Evolutionary conservation across 2,329 filamentous ascomycete species (phyloP).

Genomic region (Penicillium sp.): DNA sequence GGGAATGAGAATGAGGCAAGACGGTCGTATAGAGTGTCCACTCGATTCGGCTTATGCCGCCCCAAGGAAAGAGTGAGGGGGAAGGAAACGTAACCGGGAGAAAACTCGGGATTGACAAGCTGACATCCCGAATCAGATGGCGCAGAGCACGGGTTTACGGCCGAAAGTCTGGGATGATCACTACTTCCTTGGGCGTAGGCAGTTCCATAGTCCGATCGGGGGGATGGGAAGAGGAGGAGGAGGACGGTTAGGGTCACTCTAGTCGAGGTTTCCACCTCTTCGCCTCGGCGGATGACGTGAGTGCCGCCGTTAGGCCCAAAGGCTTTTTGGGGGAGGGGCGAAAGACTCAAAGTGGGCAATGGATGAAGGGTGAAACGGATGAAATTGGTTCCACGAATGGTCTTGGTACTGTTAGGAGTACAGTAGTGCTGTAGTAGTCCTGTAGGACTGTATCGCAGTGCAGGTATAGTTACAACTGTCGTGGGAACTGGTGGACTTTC

Average conservation of each 20-base stretch:
- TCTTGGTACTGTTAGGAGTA: too few relatives aligned
- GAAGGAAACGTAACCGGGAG: constrained; percentile 6
- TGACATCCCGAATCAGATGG: constrained; percentile 18
- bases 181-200: not conserved
- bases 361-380: not conserved
- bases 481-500: too few relatives aligned
- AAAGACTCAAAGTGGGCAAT: not conserved
- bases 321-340: not conserved
- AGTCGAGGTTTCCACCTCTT: not conserved
- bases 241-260: too few relatives aligned
- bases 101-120: constrained; percentile 21
- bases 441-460: too few relatives aligned
- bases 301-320: not conserved
- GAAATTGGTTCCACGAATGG: not conserved
- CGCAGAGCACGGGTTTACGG: constrained; percentile 10
- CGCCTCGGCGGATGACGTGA: constrained; percentile 1
- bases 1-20: too few relatives aligned
- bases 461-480: too few relatives aligned
- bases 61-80: not conserved
- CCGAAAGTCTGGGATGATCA: constrained; percentile 15
- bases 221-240: too few relatives aligned
- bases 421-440: too few relatives aligned
- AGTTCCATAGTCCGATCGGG: too few relatives aligned
- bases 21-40: too few relatives aligned
- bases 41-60: not conserved